phyloP scores from a whole-genome alignment of 2,329 filamentous ascomycete genomes.

The Ophiobolus disseminans region DNA sequence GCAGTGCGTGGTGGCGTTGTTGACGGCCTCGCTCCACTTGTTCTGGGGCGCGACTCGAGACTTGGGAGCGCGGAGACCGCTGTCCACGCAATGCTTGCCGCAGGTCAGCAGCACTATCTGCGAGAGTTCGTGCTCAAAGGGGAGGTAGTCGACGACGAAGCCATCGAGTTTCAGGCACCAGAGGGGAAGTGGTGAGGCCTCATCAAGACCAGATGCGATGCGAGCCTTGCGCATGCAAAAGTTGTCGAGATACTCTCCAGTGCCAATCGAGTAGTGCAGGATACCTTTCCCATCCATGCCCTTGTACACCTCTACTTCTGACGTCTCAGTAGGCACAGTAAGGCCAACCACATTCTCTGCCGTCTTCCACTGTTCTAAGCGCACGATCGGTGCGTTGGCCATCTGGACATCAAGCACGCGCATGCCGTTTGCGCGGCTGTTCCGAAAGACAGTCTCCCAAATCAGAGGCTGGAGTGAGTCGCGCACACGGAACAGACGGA shows the following conservation, averaged over 20 bases:
- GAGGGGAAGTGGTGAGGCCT: slow-evolving; percentile 29
- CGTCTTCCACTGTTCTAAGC: slow-evolving; percentile 29
- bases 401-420: slow-evolving; percentile 37
- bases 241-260: slow-evolving; percentile 45
- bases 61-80: slow-evolving; percentile 35
- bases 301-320: slow-evolving; percentile 30
- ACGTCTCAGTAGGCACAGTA: slow-evolving; percentile 21
- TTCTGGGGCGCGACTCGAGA: slow-evolving; percentile 17
- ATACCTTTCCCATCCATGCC: slow-evolving; percentile 39
- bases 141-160: slow-evolving; percentile 43
- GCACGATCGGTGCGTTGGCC: slow-evolving; percentile 33
- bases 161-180: slow-evolving; percentile 39
- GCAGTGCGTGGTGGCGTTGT: slow-evolving; percentile 27
- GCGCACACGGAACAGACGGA: slow-evolving; percentile 38
- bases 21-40: slow-evolving; percentile 23
- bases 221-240: slow-evolving; percentile 42
- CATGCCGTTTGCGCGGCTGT: slow-evolving; percentile 26
- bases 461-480: slow-evolving; percentile 36
- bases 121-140: slow-evolving; percentile 37
- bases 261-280: slow-evolving; percentile 35
- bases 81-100: slow-evolving; percentile 36
- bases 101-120: slow-evolving; percentile 30
- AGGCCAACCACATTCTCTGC: slow-evolving; percentile 29
- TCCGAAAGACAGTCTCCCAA: slow-evolving; percentile 43
- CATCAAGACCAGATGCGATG: slow-evolving; percentile 31